Base-by-base conservation (phyloP, 148 eudicot genomes). In the Spergularia marina region DNA sequence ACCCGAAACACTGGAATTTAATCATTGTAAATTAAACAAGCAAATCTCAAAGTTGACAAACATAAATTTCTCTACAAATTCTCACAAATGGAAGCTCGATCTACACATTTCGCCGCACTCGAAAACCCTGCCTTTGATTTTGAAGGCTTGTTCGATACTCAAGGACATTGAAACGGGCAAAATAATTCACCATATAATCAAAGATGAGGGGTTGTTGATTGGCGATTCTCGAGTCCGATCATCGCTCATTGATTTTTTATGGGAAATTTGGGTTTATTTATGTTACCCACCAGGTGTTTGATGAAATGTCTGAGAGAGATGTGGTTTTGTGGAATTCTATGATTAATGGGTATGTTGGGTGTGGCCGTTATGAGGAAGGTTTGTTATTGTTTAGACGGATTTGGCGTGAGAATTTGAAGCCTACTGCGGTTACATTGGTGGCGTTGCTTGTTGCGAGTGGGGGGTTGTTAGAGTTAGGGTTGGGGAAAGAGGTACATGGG, bases 311-410 rank as follows among this genome's bases (percentile, higher is more conserved):
- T 71, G 82, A 77, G 17, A 86, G 81, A 79, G 88, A 89, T 78
- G 81, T 86, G 52, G 88, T 89, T 60, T 81, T 84, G 10, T 89
- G 90, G 90, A 89, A 89, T 74, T 78, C 84, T 23, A 85, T 89
- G 90, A 84, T 89, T 51, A 81, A 81, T 56, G 83, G 93, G 71
- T 84, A 53, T 68, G 88, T 87, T 13, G 76, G 83, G 4, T 86
- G 83, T 70, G 68, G 65, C 67, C 76, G 71, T 40, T 82, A 65
- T 74, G 72, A 74, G 74, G 87, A 82, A 25, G 87, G 86, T 7
- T 4, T 87, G 44, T 2, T 21, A 13, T 74, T 84, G 74, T 81
- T 81, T 77, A 56, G 58, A 49, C 69, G 74, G 74, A 87, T 89
- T 81, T 76, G 79, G 78, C 30, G 51, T 47, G 81, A 78, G 60